Percentiles rank a stretch among this genome's conserved stretches.
Conservation (phyloP, 352 stramenopile genomes). For the Halophytophthora batemanensis region DNA sequence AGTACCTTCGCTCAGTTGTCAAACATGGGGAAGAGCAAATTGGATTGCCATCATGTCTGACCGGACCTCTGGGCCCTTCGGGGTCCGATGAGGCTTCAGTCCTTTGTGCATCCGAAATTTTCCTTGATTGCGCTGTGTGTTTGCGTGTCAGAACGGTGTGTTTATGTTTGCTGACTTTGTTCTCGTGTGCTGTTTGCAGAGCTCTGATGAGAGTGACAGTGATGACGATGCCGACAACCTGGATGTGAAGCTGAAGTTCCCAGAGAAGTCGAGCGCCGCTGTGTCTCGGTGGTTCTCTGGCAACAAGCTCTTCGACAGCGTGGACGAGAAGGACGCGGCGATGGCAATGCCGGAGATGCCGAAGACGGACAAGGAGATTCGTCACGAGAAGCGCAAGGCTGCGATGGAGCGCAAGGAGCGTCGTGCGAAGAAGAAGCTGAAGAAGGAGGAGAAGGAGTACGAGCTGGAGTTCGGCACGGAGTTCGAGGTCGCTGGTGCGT, state of each 20-base stretch:
- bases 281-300: conserved; percentile 83
- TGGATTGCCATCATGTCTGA: conserved; percentile 86
- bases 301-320: conserved; percentile 80
- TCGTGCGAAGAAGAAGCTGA: conserved; percentile 65
- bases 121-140: conserved; percentile 11
- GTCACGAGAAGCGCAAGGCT: conserved; percentile 96
- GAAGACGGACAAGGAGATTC: conserved; percentile 98
- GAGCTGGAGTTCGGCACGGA: conserved; percentile 73
- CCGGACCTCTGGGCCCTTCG: conserved; percentile 27
- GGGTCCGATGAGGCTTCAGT: conserved; percentile 37
- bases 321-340: conserved; percentile 52
- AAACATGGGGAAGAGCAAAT: conserved; percentile 83
- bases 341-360: conserved; percentile 85
- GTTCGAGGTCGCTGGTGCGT: conserved; percentile 56
- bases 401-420: conserved; percentile 90
- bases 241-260: conserved; percentile 69
- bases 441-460: conserved; percentile 84
- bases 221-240: conserved; percentile 60
- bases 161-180: background rate
- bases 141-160: background rate
- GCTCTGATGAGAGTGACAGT: conserved; percentile 71
- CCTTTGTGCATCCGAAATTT: conserved; percentile 79
- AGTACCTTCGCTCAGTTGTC: conserved; percentile 91
- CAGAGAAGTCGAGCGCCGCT: conserved; percentile 69
- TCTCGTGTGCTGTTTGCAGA: conserved; percentile 37